Evolutionary conservation across 495 filamentous ascomycete species (phyloP), one percentile per base, ranked within the genome.

Genomic region (Cenococcum geophilum): DNA sequence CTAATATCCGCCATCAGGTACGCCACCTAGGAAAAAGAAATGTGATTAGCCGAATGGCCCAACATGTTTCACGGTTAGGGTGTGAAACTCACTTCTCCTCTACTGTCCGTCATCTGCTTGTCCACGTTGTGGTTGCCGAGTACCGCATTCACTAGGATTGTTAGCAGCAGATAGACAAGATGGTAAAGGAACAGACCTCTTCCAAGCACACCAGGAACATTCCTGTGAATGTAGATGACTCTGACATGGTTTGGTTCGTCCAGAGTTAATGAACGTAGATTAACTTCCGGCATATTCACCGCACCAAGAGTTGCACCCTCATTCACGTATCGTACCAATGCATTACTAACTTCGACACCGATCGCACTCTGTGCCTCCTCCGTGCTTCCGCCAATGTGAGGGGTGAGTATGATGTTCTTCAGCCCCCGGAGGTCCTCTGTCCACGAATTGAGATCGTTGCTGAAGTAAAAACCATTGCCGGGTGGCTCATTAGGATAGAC

Each of bases 1-100:
- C 88, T 95, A 63, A 99, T 88, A 76, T 99, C 95, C 21, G 95
- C 93, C 93, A 99, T 96, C 61, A 97, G 78, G 72, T 97, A 99
- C 22, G 95, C 95, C 61, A 91, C 81, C 86, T 67, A 32, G 27
- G 40, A 8, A 32, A 23, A 18, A 22, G 10, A 11, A 53, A n/a
- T 53, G 21, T 16, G 27, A 53, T 45, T 45, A 45, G 40, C 40
- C 27, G 27, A 32, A 2, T 6, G 27, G 27, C 27, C 3, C 27
- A 6, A 6, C 27, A 32, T 32, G 27, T 32, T 32, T 32, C 27
- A 3, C 27, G 27, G 27, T 6, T 32, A 32, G 27, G 27, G 27
- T 11, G 1, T 12, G 32, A 23, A 57, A 48, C 63, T 21, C 55
- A 65, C 64, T 51, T 97, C 92, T 65, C 91, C 93, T 78, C 88